Evolutionary conservation across 192 early-diverging fungal genomes (phyloP), one percentile per base, ranked within the genome.

Genomic region (Paraglomus occultum): DNA sequence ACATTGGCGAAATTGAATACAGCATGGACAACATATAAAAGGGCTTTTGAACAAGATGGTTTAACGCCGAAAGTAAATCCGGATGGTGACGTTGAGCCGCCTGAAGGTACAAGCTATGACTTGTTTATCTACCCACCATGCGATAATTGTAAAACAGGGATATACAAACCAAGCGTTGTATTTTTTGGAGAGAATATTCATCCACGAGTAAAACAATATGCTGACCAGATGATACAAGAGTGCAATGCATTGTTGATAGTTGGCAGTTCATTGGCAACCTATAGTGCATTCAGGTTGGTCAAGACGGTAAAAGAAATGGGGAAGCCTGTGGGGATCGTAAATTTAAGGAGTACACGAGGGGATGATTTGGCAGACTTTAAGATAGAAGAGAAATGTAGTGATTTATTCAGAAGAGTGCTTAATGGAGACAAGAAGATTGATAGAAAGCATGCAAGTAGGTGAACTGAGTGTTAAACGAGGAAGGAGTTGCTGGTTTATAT

Each of bases 121-220:
- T 67, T 79, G 20, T 97, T 95, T 53, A 50, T 76, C 9, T 93
- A 92, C 48, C 93, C 94, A 11, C 64, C 72, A 6, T 97, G 95
- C 69, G 54, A 59, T 12, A 60, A 67, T 12, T 97, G 95, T 70
- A 71, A 72, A 22, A 74, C 70, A 0, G 88, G 87, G 18, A 70
- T 90, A 20, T 84, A 85, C 61, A 91, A 92, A 73, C 91, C 91
- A 20, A 87, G 81, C 2, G 90, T 95, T 15, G 85, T 95, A 9
- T 95, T 95, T 64, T 96, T 96, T 83, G 93, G 94, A 10, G 95
- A 93, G 68, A 95, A 92, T 70, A 89, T 96, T 48, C 75, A 78
- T 0, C 47, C 53, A 14, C 31, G 64, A 0, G 80, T 88, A n/a
- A 85, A 87, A 31, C 74, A 83, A 43, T 45, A 50, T 54, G 80